Evolutionary conservation across 2,329 filamentous ascomycete species (phyloP), one percentile per base, ranked within the genome.

Genomic region (Dactylella cylindrospora): DNA sequence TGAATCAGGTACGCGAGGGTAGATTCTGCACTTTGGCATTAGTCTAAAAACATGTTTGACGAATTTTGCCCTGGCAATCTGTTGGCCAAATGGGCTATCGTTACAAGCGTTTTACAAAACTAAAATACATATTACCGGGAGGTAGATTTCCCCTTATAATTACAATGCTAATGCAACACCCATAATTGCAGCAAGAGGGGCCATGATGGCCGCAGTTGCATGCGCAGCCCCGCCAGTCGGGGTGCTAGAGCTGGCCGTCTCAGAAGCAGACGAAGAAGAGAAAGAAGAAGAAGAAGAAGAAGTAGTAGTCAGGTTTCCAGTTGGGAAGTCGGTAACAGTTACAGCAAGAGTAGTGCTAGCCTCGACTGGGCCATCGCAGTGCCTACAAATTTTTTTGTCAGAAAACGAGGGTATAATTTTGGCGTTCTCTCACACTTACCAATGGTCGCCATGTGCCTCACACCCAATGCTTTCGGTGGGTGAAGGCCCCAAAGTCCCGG

Each of bases 81-180:
- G 15, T 12, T 9, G 22, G 20, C 23, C 22, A 23, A 32, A 22
- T 25, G 10, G 35, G 23, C n/a, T 45, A 45, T 25, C 35, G 3
- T n/a, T 45, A 45, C 29, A 45, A 23, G 41, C 41, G n/a, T n/a
- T n/a, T n/a, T n/a, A n/a, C n/a, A n/a, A n/a, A n/a, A 25, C 17
- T 33, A 45, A 35, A 45, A 33, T 33, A 33, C 28, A 45, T 33
- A 23, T 28, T 22, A 45, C 28, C 41, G 35, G 5, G 32, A 33
- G 28, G 41, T 28, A 45, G 41, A 28, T 15, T 23, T 22, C 9
- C 15, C 1, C 3, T 22, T 29, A 12, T 45, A 29, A 45, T 32
- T 47, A 47, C n/a, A 47, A 47, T 38, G 44, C 44, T 32, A 47
- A 47, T 26, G 13, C 44, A 20, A 47, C 22, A 20, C 44, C 44